Evolutionary conservation across 371 early-diverging fungal genomes (phyloP).

Genomic region (Zychaea mexicana): DNA sequence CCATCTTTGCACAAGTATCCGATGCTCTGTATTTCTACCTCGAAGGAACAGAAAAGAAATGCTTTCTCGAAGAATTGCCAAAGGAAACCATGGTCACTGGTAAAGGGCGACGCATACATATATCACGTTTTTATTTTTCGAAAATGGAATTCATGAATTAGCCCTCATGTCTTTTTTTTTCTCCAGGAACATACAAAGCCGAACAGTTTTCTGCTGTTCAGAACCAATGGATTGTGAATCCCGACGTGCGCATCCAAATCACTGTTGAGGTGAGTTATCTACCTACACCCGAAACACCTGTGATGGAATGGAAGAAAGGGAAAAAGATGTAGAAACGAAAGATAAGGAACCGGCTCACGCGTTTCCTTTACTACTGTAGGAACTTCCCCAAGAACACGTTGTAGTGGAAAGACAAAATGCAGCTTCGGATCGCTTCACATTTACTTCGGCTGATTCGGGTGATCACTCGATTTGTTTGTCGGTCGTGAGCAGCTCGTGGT

Average conservation of each 20-base stretch:
- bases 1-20: conserved; percentile 3
- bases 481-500: conserved; percentile 63
- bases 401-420: conserved; percentile 76
- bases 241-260: conserved; percentile 69
- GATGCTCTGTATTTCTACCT: conserved; percentile 87
- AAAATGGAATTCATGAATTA: not conserved
- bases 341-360: not conserved
- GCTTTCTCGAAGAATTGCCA: conserved; percentile 95
- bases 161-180: conserved; percentile 7
- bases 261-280: conserved; percentile 66
- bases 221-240: conserved; percentile 73
- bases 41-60: conserved; percentile 84
- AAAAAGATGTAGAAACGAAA: not conserved
- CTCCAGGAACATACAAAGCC: conserved; percentile 73
- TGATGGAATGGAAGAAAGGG: no score
- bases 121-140: not conserved
- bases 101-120: conserved; percentile 25
- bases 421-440: conserved; percentile 80
- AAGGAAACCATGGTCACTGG: conserved; percentile 87
- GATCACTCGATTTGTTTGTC: conserved; percentile 89
- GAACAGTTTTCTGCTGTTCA: conserved; percentile 74
- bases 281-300: no score
- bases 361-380: conserved; percentile 29
- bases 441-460: conserved; percentile 86
- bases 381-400: conserved; percentile 56